Conservation (phyloP, 2,329 filamentous ascomycete genomes). For the Xylariaceae sp. region DNA sequence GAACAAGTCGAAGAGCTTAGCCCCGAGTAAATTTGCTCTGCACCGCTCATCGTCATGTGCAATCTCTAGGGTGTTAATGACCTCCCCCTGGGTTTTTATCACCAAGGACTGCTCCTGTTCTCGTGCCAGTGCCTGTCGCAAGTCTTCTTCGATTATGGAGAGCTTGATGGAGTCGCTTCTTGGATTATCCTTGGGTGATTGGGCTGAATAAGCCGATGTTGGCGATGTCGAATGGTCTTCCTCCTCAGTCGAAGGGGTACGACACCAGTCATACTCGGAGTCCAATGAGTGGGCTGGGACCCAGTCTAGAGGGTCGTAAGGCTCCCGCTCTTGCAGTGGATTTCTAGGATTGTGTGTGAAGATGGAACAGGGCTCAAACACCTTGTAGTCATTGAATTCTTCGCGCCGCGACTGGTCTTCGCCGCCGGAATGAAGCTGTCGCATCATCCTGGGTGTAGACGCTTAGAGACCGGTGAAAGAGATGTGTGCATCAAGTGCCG, state of each 20-base stretch:
- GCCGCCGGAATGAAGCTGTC: neutral
- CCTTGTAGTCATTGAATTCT: neutral
- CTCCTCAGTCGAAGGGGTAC: neutral
- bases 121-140: neutral
- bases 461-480: neutral
- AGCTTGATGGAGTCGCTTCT: neutral
- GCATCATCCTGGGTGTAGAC: neutral
- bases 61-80: neutral
- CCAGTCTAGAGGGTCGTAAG: neutral
- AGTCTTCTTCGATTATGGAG: neutral
- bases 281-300: neutral
- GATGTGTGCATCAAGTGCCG: too few relatives aligned
- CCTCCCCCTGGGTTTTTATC: neutral
- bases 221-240: neutral
- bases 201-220: neutral
- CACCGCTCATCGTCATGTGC: neutral
- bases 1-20: slow-evolving; percentile 16
- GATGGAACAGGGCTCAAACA: neutral
- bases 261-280: neutral
- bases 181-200: neutral
- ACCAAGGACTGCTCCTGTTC: neutral
- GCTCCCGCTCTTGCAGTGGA: neutral
- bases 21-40: neutral
- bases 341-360: neutral
- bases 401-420: neutral